Percentiles rank a stretch among this genome's conserved stretches.
These are phyloP conservation scores for Fraxinus platypoda DNA, from an alignment of 305 asterid species.

Conservation along the genomic window DNA sequence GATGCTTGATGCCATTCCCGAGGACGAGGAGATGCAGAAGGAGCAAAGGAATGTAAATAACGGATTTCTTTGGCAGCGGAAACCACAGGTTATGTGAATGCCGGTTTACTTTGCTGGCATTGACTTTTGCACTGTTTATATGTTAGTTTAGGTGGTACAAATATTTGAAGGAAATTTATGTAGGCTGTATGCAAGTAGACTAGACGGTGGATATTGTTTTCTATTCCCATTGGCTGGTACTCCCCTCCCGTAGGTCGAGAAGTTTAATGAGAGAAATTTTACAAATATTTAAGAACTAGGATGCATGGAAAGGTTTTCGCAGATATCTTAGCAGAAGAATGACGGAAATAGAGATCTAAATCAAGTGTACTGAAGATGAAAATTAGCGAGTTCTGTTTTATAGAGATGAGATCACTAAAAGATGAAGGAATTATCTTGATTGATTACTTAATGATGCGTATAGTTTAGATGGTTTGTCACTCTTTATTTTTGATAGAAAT, in stretches of 20 bases:
- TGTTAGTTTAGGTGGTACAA: neutral
- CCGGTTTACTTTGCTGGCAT: neutral
- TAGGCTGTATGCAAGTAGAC: neutral
- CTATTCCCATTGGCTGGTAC: neutral
- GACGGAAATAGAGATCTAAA: neutral
- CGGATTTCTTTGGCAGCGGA: slow-evolving; percentile 51
- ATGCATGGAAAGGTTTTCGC: neutral
- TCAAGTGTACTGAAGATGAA: neutral
- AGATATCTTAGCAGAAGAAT: neutral
- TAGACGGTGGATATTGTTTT: neutral
- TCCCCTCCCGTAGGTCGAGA: neutral
- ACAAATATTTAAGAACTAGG: neutral
- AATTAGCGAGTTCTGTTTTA: neutral
- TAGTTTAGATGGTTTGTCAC: neutral
- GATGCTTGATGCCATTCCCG: slow-evolving; percentile 70
- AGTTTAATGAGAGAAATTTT: neutral
- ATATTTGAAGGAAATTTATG: neutral
- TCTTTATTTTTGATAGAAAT: neutral
- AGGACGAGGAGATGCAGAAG: slow-evolving; percentile 68
- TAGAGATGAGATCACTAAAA: neutral
- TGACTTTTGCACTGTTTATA: neutral
- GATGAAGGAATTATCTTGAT: neutral
- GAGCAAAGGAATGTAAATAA: slow-evolving; percentile 29
- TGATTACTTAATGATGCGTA: neutral
- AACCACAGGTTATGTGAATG: slow-evolving; percentile 39